phyloP scores from a whole-genome alignment of 305 asterid species.

The Petunia hybrid region DNA sequence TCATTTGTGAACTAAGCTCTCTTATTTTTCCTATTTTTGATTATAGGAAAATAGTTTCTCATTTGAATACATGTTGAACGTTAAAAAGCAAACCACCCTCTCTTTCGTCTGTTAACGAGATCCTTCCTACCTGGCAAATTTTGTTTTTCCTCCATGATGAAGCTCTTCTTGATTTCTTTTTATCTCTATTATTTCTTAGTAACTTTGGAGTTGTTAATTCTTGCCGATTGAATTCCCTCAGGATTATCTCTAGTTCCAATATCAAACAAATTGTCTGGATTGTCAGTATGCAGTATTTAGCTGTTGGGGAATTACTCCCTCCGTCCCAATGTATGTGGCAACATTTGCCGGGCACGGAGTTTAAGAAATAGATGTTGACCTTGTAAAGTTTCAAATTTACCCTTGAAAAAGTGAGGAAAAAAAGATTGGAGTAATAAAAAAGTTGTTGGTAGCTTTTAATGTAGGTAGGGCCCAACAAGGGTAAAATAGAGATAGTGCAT shows the following conservation, averaged over 20 bases:
- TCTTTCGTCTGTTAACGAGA: neutral
- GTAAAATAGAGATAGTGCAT: too few relatives aligned
- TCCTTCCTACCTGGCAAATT: slow-evolving; percentile 23
- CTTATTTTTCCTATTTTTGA: neutral
- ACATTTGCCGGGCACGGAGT: too few relatives aligned
- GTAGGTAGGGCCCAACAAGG: too few relatives aligned
- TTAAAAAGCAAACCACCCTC: neutral
- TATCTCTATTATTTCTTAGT: neutral
- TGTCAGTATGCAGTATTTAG: neutral
- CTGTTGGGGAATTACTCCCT: slow-evolving; percentile 1
- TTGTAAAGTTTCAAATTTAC: too few relatives aligned
- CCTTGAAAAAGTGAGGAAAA: too few relatives aligned
- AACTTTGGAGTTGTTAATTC: slow-evolving; percentile 22
- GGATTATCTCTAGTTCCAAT: slow-evolving; percentile 3
- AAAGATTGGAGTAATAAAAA: too few relatives aligned
- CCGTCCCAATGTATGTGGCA: too few relatives aligned
- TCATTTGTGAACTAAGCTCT: slow-evolving; percentile 18
- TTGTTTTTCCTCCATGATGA: slow-evolving; percentile 21
- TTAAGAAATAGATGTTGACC: too few relatives aligned
- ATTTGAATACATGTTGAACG: neutral
- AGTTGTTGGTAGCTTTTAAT: too few relatives aligned
- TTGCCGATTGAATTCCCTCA: neutral
- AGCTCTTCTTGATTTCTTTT: slow-evolving; percentile 22
- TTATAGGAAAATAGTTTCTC: slow-evolving; percentile 6
- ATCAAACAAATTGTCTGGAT: slow-evolving; percentile 14